Conservation (phyloP, 148 eudicot species). For the Rheum nobile region DNA sequence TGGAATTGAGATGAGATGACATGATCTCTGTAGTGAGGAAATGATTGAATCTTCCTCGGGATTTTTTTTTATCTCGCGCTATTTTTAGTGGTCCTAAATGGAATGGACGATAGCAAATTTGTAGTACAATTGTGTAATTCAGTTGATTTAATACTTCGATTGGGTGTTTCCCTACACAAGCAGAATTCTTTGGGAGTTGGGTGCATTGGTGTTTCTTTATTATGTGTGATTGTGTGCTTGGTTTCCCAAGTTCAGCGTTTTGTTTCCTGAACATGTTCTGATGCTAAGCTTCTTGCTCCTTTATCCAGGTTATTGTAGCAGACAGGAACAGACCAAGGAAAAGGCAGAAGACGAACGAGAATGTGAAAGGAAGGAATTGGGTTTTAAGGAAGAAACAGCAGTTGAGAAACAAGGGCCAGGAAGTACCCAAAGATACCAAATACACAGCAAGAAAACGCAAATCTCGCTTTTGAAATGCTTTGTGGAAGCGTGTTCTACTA, state of each 20-base stretch:
- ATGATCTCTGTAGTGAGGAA: no score
- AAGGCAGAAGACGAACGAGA: conserved; percentile 43
- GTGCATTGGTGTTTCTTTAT: no score
- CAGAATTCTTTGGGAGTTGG: no score
- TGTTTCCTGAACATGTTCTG: neutral
- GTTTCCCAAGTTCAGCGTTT: neutral
- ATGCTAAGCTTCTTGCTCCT: neutral
- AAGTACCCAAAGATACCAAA: conserved; percentile 59
- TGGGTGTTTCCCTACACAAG: no score
- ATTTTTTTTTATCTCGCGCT: neutral
- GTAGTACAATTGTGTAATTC: no score
- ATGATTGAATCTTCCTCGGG: neutral
- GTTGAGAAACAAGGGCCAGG: conserved; percentile 57
- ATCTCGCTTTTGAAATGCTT: conserved; percentile 41
- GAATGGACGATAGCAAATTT: neutral
- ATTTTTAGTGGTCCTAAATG: neutral
- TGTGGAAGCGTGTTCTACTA: neutral
- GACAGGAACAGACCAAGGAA: conserved; percentile 78
- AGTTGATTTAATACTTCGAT: no score
- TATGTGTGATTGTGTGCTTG: neutral
- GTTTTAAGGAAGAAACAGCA: conserved; percentile 62
- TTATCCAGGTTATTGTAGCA: conserved; percentile 45
- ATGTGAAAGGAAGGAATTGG: conserved; percentile 55
- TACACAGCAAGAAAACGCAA: conserved; percentile 87
- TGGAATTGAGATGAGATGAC: no score